These are phyloP conservation scores for Phytophthora tentaculata DNA, from an alignment of 352 stramenopile genomes.

Conservation along the genomic window DNA sequence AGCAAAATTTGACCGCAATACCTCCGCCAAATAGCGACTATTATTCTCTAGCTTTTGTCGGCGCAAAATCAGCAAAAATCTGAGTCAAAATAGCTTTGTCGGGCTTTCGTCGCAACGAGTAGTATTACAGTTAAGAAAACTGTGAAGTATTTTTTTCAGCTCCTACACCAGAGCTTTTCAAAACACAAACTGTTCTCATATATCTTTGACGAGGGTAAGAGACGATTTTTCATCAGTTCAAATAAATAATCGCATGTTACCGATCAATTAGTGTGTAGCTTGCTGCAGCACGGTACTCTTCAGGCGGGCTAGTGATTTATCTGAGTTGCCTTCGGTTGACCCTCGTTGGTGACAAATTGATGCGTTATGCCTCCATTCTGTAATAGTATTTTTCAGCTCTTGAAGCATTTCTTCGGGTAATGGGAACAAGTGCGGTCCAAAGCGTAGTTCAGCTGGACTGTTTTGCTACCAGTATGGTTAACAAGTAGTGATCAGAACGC, in stretches of 20 bases:
- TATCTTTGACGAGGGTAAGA: too few species aligned
- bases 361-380: slow-evolving; percentile 34
- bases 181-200: too few species aligned
- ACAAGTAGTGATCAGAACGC: not conserved
- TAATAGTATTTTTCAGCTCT: slow-evolving; percentile 50
- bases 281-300: slow-evolving; percentile 39
- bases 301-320: slow-evolving; percentile 32
- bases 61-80: too few species aligned
- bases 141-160: too few species aligned
- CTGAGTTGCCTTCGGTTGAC: slow-evolving; percentile 2
- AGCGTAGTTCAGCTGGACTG: slow-evolving; percentile 46
- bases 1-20: too few species aligned
- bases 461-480: slow-evolving; percentile 16
- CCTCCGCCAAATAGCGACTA: too few species aligned
- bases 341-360: slow-evolving; percentile 27
- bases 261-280: not conserved
- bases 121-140: too few species aligned
- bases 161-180: too few species aligned
- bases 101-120: too few species aligned
- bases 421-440: slow-evolving; percentile 66
- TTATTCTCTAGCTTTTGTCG: too few species aligned
- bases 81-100: not conserved
- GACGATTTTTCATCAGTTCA: not conserved
- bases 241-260: slow-evolving; percentile 1
- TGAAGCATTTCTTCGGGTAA: slow-evolving; percentile 66